Base-by-base conservation (phyloP, 1,284 basidiomycete genomes). In the Albatrellus sp. region DNA sequence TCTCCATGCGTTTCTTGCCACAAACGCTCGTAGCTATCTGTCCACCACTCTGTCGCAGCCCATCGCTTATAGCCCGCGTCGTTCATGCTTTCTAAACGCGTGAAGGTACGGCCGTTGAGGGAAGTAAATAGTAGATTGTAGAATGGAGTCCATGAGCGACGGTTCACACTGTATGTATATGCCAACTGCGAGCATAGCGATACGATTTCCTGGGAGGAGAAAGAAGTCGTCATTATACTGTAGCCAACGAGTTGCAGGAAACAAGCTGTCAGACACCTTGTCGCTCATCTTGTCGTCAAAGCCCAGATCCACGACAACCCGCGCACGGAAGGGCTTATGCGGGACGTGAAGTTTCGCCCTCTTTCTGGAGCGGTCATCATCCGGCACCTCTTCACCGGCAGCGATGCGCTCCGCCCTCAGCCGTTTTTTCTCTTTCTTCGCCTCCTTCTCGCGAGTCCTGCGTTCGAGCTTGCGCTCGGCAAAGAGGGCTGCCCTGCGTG, bases 211-310 rank as follows among this genome's bases (percentile, higher is more conserved):
- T 94, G 59, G 28, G 13, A 7, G 24, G 4, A 24, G 24, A 24
- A 16, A 42, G 44, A 45, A 24, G 24, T 24, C 24, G 24, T 24
- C 24, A 24, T 3, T 24, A 24, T 7, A 24, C 24, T 24, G 7
- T 24, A 24, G 7, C 24, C 24, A 3, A 24, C 31, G 32, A 45
- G 40, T 17, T 10, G 13, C n/a, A 19, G 12, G 8, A 2, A 24
- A 30, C 4, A 13, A 17, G 7, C 35, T 13, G 7, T 30, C 30
- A 66, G 80, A 54, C 59, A 92, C 93, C 69, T 91, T 92, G 45
- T 92, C 90, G 40, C 67, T 78, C 96, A 98, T 98, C 63, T 85
- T 72, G 40, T 91, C 79, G 60, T 99, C 96, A 59, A 98, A 99
- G 2, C 83, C 90, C 6, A 96, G 70, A 64, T 99, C 96, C 24